Evolutionary conservation across 2,329 filamentous ascomycete genomes (phyloP).

Genomic region (Neonectria ditissima): DNA sequence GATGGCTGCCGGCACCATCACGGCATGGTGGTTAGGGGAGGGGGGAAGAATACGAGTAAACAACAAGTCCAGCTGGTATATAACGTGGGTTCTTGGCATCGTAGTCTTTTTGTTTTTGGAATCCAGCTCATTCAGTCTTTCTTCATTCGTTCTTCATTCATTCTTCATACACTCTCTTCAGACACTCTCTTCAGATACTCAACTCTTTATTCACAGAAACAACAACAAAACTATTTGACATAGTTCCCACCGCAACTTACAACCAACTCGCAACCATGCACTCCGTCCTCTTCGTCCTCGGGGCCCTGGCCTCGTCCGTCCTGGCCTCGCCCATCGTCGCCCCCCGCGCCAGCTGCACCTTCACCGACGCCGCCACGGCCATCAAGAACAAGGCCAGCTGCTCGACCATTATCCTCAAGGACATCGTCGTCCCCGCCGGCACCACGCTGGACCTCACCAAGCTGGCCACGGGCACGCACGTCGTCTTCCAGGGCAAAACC

Average conservation of each 20-base stretch:
- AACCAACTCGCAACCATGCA: conserved; percentile 18
- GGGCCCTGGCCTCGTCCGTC: conserved; percentile 43
- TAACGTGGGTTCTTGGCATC: background rate
- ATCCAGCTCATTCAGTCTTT: background rate
- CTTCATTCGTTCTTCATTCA: conserved; percentile 16
- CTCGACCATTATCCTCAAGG: conserved; percentile 64
- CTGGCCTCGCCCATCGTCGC: conserved; percentile 39
- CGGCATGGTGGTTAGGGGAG: background rate
- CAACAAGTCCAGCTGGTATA: background rate
- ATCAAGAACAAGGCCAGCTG: conserved; percentile 63
- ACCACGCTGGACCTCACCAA: conserved; percentile 68
- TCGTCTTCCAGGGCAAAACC: conserved; percentile 75
- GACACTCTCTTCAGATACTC: too few species aligned
- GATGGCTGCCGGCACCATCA: conserved; percentile 21
- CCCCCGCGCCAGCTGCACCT: conserved; percentile 59
- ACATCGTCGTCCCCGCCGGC: conserved; percentile 68
- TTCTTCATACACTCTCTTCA: background rate
- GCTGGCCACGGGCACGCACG: conserved; percentile 61
- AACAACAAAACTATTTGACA: background rate
- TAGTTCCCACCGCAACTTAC: background rate
- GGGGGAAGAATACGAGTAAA: background rate
- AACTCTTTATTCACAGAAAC: conserved; percentile 2
- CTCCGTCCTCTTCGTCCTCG: conserved; percentile 41
- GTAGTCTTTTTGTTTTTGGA: too few species aligned
- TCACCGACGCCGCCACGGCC: conserved; percentile 62